These are phyloP conservation scores for Vanderwaltozyma polyspora DNA, from an alignment of 805 yeast species.

Conservation along the genomic window DNA sequence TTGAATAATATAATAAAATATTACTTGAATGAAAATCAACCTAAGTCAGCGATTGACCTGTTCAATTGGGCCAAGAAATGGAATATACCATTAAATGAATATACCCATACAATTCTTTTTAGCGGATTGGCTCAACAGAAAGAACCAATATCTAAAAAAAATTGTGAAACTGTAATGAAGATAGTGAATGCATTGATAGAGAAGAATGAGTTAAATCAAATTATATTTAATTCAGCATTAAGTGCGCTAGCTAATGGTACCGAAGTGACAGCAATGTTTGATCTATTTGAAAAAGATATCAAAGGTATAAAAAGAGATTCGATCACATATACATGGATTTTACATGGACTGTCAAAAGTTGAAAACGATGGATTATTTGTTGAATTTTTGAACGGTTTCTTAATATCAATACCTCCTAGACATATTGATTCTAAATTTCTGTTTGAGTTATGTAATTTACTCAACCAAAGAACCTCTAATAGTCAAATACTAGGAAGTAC, in stretches of 20 bases:
- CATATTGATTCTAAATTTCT: constrained; percentile 16
- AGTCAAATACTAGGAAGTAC: constrained; percentile 3
- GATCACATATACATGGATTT: constrained; percentile 17
- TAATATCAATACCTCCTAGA: constrained; percentile 11
- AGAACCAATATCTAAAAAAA: constrained; percentile 21
- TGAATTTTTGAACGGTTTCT: constrained; percentile 10
- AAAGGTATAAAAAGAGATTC: constrained; percentile 12
- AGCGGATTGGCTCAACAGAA: constrained; percentile 33
- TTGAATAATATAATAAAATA: constrained; percentile 51
- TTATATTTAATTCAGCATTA: constrained; percentile 37
- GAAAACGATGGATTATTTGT: constrained; percentile 11
- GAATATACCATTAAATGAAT: constrained; percentile 43
- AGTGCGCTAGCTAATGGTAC: constrained; percentile 33
- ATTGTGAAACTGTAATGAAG: constrained; percentile 19
- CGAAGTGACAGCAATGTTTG: constrained; percentile 29
- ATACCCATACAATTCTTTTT: constrained; percentile 36
- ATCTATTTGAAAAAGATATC: constrained; percentile 27
- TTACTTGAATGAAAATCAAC: constrained; percentile 31
- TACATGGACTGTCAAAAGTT: constrained; percentile 14
- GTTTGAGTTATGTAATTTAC: constrained; percentile 16
- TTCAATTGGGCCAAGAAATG: constrained; percentile 50
- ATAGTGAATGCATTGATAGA: constrained; percentile 25
- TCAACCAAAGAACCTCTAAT: constrained; percentile 8
- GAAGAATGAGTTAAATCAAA: constrained; percentile 26
- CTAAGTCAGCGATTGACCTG: constrained; percentile 39